Evolutionary conservation across 139 green algal genomes (phyloP).

Genomic region (Ostreobium quekettii): DNA sequence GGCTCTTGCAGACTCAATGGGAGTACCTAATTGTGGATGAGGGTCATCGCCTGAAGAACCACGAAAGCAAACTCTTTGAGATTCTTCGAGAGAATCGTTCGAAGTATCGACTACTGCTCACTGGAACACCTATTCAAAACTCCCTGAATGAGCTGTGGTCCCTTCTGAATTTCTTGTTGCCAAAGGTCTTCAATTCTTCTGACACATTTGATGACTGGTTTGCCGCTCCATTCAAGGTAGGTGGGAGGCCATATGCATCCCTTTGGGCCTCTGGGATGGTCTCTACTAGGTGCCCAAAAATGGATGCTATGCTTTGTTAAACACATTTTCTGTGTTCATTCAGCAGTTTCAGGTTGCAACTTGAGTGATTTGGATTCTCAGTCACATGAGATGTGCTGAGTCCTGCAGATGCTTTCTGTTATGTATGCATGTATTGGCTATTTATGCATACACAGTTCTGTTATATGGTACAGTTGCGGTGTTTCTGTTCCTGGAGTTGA

Average conservation of each 20-base stretch:
- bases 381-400: too few species aligned
- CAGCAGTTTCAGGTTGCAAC: too few species aligned
- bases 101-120: slow-evolving; percentile 55
- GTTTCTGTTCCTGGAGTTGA: too few species aligned
- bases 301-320: too few species aligned
- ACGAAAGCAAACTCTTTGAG: slow-evolving; percentile 44
- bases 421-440: too few species aligned
- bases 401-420: too few species aligned
- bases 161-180: slow-evolving; percentile 54
- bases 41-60: slow-evolving; percentile 74
- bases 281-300: too few species aligned
- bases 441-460: too few species aligned
- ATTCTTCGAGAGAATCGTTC: slow-evolving; percentile 38
- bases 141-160: slow-evolving; percentile 46
- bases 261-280: not conserved
- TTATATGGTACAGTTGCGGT: too few species aligned
- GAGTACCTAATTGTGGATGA: slow-evolving; percentile 65
- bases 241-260: not conserved
- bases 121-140: slow-evolving; percentile 74
- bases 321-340: too few species aligned
- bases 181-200: slow-evolving; percentile 42
- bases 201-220: slow-evolving; percentile 61
- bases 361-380: too few species aligned
- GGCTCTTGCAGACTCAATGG: slow-evolving; percentile 35
- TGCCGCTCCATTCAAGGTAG: slow-evolving; percentile 43